phyloP scores from a whole-genome alignment of 345 rosid genomes.

The Euphorbia tirucalli region DNA sequence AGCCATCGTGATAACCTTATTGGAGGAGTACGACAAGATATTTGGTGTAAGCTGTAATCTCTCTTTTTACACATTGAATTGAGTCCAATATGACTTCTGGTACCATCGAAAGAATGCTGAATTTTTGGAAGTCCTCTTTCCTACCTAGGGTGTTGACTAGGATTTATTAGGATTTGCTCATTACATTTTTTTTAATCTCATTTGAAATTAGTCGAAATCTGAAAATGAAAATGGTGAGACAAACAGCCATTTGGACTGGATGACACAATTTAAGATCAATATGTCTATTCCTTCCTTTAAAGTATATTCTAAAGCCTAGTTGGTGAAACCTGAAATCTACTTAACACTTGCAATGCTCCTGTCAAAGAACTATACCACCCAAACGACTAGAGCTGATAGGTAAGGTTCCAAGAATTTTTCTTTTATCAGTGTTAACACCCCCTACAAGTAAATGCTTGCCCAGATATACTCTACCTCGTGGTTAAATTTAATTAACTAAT shows the following conservation, averaged over 20 bases:
- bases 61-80: conserved; percentile 2
- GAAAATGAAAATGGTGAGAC: conserved; percentile 1
- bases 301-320: background rate
- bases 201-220: background rate
- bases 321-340: background rate
- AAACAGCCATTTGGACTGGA: background rate
- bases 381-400: too few relatives aligned
- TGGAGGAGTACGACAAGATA: conserved; percentile 81
- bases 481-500: too few relatives aligned
- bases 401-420: too few relatives aligned
- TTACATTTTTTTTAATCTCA: background rate
- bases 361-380: too few relatives aligned
- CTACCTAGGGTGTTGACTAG: background rate
- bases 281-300: background rate
- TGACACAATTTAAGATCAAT: background rate
- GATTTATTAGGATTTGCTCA: background rate
- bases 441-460: too few relatives aligned
- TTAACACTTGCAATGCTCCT: too few relatives aligned
- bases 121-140: background rate
- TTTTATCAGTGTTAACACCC: too few relatives aligned
- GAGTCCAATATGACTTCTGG: conserved; percentile 10
- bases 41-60: conserved; percentile 66
- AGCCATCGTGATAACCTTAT: conserved; percentile 82
- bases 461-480: too few relatives aligned
- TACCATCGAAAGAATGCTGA: background rate